A percentile compares a stretch with the other conserved stretches of the same genome.
Evolutionary conservation across 805 yeast species (phyloP).

Genomic region (Starmerella apicola): DNA sequence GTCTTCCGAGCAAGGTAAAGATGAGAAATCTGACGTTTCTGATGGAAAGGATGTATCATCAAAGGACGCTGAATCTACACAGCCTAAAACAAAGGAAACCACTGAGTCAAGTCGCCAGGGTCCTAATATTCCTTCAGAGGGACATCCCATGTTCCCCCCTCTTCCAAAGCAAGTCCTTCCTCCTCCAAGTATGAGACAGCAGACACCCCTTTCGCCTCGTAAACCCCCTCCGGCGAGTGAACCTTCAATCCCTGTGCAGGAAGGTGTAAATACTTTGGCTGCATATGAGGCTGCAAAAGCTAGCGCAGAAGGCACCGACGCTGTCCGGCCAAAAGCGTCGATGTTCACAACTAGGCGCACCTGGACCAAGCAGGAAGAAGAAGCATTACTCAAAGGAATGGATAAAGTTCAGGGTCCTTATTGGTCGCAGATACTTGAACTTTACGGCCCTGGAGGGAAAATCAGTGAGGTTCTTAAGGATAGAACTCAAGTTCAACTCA

Average conservation of each 20-base stretch:
- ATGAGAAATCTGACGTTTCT: too few species aligned
- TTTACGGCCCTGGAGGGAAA: constrained; percentile 91
- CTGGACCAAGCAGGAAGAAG: constrained; percentile 86
- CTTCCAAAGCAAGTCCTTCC: constrained; percentile 17
- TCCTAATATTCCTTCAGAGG: constrained; percentile 8
- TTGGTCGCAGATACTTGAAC: constrained; percentile 81
- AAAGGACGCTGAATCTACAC: too few species aligned
- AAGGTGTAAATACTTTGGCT: constrained; percentile 21
- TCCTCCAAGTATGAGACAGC: constrained; percentile 8
- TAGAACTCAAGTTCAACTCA: constrained; percentile 80
- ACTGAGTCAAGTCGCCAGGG: too few species aligned
- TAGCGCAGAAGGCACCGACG: constrained; percentile 20
- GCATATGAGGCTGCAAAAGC: constrained; percentile 23
- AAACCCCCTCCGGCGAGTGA: constrained; percentile 3
- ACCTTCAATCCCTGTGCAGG: too few species aligned
- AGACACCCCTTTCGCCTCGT: constrained; percentile 8
- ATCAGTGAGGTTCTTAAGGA: constrained; percentile 72
- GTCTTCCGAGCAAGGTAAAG: too few species aligned
- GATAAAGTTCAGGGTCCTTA: constrained; percentile 71
- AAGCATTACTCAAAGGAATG: constrained; percentile 67
- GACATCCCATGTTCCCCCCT: constrained; percentile 19
- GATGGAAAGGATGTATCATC: too few species aligned
- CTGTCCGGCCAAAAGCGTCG: constrained; percentile 17
- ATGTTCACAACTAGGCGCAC: constrained; percentile 39
- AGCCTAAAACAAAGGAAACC: too few species aligned